Percentiles rank a stretch among this genome's conserved stretches.
Conservation (phyloP, 805 yeast genomes). For the Kluyveromyces aestuarii region DNA sequence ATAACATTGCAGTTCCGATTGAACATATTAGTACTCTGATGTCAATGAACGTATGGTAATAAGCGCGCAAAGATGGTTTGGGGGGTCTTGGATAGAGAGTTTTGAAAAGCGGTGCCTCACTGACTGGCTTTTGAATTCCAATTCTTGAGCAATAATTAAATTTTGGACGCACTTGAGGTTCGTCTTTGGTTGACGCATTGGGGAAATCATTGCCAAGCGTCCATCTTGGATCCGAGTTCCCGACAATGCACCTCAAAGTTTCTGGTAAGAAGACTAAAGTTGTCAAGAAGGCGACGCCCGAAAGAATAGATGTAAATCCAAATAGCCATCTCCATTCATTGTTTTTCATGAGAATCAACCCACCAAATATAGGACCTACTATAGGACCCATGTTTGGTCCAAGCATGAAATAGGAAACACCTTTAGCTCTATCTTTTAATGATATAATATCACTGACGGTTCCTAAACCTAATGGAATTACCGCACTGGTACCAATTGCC, state of each 20-base stretch:
- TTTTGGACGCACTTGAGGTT: not conserved
- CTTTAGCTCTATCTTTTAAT: constrained; percentile 62
- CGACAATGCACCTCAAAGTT: constrained; percentile 59
- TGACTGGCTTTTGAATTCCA: constrained; percentile 23
- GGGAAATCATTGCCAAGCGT: constrained; percentile 1
- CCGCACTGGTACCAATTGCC: constrained; percentile 80
- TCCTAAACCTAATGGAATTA: constrained; percentile 88
- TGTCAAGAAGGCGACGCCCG: constrained; percentile 43
- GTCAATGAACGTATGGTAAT: constrained; percentile 31
- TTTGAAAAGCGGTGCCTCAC: constrained; percentile 12
- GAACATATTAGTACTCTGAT: constrained; percentile 40
- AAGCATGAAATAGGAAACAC: constrained; percentile 75
- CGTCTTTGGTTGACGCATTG: not conserved
- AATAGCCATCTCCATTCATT: constrained; percentile 79
- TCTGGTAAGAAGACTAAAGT: constrained; percentile 65
- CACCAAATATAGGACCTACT: constrained; percentile 77
- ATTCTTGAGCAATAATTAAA: constrained; percentile 9
- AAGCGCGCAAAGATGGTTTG: constrained; percentile 33
- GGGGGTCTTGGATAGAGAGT: constrained; percentile 36
- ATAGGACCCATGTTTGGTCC: constrained; percentile 88
- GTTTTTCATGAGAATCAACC: constrained; percentile 61
- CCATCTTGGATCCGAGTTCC: constrained; percentile 37
- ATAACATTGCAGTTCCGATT: constrained; percentile 39
- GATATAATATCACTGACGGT: constrained; percentile 70
- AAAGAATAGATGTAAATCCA: constrained; percentile 63